These are phyloP conservation scores for Tuber microsphaerosporum DNA, from an alignment of 495 filamentous ascomycete species.

Conservation along the genomic window DNA sequence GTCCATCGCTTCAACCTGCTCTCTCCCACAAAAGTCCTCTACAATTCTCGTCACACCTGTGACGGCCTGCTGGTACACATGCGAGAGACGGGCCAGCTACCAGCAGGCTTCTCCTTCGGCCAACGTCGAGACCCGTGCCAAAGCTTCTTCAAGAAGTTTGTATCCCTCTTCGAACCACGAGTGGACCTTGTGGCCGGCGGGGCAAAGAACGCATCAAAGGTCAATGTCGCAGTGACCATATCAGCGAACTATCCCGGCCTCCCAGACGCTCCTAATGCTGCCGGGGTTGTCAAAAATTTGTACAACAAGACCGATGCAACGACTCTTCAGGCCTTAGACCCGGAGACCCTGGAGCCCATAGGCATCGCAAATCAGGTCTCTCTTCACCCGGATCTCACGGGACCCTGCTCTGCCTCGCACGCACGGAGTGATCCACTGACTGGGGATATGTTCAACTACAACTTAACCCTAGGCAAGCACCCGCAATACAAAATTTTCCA, in stretches of 20 bases:
- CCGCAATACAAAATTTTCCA: slow-evolving; percentile 61
- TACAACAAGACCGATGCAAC: slow-evolving; percentile 57
- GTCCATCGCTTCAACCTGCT: slow-evolving; percentile 65
- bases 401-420: slow-evolving; percentile 59
- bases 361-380: slow-evolving; percentile 51
- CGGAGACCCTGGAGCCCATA: slow-evolving; percentile 63
- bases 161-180: slow-evolving; percentile 46
- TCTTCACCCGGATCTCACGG: slow-evolving; percentile 61
- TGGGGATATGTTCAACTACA: slow-evolving; percentile 73
- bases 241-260: slow-evolving; percentile 54
- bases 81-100: slow-evolving; percentile 48
- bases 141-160: slow-evolving; percentile 59
- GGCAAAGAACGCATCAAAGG: slow-evolving; percentile 34
- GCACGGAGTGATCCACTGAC: slow-evolving; percentile 62
- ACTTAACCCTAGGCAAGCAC: slow-evolving; percentile 50
- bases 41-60: slow-evolving; percentile 62
- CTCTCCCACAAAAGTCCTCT: slow-evolving; percentile 50
- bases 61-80: slow-evolving; percentile 53
- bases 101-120: slow-evolving; percentile 52
- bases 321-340: slow-evolving; percentile 55
- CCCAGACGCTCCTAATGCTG: slow-evolving; percentile 24
- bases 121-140: slow-evolving; percentile 62
- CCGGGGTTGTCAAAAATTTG: slow-evolving; percentile 45
- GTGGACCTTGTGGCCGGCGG: slow-evolving; percentile 18
- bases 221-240: slow-evolving; percentile 58